phyloP scores from a whole-genome alignment of 306 rosid genomes.

The Pueraria montana region DNA sequence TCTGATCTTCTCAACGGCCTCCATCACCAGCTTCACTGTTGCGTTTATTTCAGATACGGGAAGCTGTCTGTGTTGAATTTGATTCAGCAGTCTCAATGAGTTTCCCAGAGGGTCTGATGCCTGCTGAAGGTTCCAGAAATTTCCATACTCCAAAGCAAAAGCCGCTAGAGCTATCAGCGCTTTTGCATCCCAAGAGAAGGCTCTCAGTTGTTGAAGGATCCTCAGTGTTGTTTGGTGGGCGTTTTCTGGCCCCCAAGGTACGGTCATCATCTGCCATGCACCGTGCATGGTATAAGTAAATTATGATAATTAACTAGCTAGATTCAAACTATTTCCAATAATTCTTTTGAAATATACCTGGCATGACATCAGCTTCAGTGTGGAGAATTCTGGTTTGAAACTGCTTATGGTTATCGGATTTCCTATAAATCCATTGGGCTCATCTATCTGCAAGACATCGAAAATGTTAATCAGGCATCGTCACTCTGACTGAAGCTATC shows the following conservation, averaged over 20 bases:
- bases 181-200: constrained; percentile 69
- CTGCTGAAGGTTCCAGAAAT: constrained; percentile 19
- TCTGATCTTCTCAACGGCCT: constrained; percentile 48
- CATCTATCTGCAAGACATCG: not conserved
- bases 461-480: not conserved
- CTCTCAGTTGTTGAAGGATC: constrained; percentile 37
- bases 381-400: constrained; percentile 28
- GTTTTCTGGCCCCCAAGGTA: not conserved
- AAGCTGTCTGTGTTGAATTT: constrained; percentile 2
- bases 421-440: not conserved
- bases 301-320: too few species aligned
- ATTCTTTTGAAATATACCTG: too few species aligned
- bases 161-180: constrained; percentile 46
- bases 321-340: too few species aligned
- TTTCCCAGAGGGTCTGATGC: constrained; percentile 16
- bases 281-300: too few species aligned
- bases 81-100: constrained; percentile 24
- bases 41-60: not conserved
- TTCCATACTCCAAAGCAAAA: constrained; percentile 39
- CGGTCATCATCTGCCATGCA: constrained; percentile 40
- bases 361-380: constrained; percentile 14
- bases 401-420: not conserved
- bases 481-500: not conserved
- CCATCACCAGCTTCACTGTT: constrained; percentile 20
- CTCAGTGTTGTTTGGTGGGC: constrained; percentile 37